Conservation (phyloP, 2,329 filamentous ascomycete genomes). For the Neopestalotiopsis rosae region DNA sequence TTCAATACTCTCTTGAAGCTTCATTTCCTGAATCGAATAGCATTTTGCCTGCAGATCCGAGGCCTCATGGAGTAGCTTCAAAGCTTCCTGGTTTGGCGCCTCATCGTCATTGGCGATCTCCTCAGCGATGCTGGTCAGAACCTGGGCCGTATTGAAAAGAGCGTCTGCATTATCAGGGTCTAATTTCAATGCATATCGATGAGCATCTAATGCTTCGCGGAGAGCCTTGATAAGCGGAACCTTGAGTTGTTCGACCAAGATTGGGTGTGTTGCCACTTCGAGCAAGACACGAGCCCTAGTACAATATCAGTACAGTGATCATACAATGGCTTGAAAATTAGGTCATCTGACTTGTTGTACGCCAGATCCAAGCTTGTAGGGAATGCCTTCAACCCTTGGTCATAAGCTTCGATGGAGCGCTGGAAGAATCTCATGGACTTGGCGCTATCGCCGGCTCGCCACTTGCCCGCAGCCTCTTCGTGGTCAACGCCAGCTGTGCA, state of each 20-base stretch:
- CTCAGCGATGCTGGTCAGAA: constrained; percentile 71
- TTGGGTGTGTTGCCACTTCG: constrained; percentile 70
- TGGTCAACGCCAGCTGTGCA: constrained; percentile 64
- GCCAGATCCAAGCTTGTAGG: constrained; percentile 72
- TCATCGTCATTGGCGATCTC: constrained; percentile 57
- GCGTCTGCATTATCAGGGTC: constrained; percentile 69
- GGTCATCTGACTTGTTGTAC: constrained; percentile 69
- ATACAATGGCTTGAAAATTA: background rate
- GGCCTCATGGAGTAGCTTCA: constrained; percentile 44
- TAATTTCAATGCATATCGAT: constrained; percentile 64
- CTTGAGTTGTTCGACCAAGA: constrained; percentile 64
- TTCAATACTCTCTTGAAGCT: constrained; percentile 32
- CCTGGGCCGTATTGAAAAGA: constrained; percentile 75
- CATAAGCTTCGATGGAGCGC: constrained; percentile 70
- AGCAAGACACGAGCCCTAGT: constrained; percentile 70
- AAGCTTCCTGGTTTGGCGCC: constrained; percentile 39
- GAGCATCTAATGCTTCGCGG: constrained; percentile 65
- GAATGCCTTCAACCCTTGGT: constrained; percentile 64
- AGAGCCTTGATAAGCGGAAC: constrained; percentile 59
- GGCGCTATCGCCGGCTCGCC: constrained; percentile 71
- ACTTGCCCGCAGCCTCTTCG: constrained; percentile 77
- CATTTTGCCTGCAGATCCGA: constrained; percentile 43
- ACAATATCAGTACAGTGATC: constrained; percentile 16
- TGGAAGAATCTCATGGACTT: constrained; percentile 64
- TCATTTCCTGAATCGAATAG: constrained; percentile 55